phyloP scores from a whole-genome alignment of 1,284 basidiomycete species.

The Trichosporon faecale region DNA sequence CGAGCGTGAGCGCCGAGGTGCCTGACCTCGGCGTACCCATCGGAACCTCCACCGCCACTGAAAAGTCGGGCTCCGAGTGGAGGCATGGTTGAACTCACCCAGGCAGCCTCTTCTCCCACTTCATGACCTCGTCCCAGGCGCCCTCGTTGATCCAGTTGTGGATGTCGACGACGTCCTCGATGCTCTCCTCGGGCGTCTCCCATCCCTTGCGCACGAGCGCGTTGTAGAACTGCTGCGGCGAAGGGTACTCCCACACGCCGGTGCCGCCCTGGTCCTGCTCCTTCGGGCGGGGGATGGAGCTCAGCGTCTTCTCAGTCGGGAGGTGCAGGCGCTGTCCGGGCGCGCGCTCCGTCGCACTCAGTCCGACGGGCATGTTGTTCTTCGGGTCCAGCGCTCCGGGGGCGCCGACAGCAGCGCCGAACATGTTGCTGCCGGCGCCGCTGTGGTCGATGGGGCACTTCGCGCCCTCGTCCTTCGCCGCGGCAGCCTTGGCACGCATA shows the following conservation, averaged over 20 bases:
- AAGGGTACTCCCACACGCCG: constrained; percentile 87
- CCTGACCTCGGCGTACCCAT: no score
- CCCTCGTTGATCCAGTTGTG: constrained; percentile 98
- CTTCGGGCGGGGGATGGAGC: constrained; percentile 77
- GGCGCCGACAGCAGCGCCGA: constrained; percentile 17
- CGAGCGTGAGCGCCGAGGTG: no score
- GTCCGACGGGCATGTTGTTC: constrained; percentile 82
- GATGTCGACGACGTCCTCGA: constrained; percentile 96
- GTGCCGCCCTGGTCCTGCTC: constrained; percentile 44
- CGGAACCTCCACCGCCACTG: not conserved
- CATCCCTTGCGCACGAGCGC: constrained; percentile 94
- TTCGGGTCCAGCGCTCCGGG: constrained; percentile 63
- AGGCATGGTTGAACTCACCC: constrained; percentile 37
- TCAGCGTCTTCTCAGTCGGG: constrained; percentile 71
- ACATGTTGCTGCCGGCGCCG: constrained; percentile 11
- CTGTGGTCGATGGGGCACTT: constrained; percentile 49
- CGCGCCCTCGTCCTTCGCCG: constrained; percentile 24
- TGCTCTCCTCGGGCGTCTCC: constrained; percentile 95
- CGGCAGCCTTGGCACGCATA: constrained; percentile 11
- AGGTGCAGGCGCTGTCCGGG: constrained; percentile 57
- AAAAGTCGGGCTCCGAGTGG: not conserved
- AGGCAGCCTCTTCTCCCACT: constrained; percentile 76
- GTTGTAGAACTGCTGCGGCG: constrained; percentile 98
- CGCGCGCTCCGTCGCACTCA: constrained; percentile 55
- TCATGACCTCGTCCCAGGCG: constrained; percentile 91